Evolutionary conservation across 768 basidiomycete species (phyloP).

Genomic region (Panaeolus papilionaceus): DNA sequence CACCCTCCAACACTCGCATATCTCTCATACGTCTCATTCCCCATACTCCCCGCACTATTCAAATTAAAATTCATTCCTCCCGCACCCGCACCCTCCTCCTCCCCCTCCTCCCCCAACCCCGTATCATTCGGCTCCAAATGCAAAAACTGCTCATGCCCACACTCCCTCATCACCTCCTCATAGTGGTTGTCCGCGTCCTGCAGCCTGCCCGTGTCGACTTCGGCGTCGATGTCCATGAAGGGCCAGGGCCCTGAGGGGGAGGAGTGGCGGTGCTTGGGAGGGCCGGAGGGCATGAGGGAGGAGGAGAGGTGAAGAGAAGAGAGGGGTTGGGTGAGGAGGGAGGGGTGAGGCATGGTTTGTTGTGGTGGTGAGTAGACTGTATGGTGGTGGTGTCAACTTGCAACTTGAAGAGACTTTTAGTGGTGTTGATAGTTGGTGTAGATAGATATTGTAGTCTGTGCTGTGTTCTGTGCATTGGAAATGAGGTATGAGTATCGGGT

Average conservation of each 20-base stretch:
- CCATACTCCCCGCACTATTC: not conserved
- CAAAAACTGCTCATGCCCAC: not conserved
- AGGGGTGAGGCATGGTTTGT: not conserved
- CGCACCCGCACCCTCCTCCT: not conserved
- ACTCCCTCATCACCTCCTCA: constrained; percentile 18
- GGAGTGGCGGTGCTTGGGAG: constrained; percentile 3
- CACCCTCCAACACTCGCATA: too few relatives aligned
- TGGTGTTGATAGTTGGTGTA: not conserved
- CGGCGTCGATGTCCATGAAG: constrained; percentile 40
- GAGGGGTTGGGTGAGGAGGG: not conserved
- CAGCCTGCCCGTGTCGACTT: constrained; percentile 23
- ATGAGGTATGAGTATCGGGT: too few relatives aligned
- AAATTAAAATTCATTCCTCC: too few relatives aligned
- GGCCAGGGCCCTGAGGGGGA: constrained; percentile 40
- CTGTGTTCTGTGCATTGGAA: not conserved
- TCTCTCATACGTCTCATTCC: too few relatives aligned
- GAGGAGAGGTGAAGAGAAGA: not conserved
- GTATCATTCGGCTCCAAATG: not conserved
- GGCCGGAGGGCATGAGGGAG: not conserved
- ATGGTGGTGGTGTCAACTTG: too few relatives aligned
- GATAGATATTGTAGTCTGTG: not conserved
- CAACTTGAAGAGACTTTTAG: not conserved
- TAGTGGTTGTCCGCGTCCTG: constrained; percentile 37
- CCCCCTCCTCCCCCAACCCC: not conserved
- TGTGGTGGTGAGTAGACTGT: not conserved